Percentiles rank a stretch among this genome's conserved stretches.
Evolutionary conservation across 371 early-diverging fungal species (phyloP).

Genomic region (Rhizopus stolonifer): DNA sequence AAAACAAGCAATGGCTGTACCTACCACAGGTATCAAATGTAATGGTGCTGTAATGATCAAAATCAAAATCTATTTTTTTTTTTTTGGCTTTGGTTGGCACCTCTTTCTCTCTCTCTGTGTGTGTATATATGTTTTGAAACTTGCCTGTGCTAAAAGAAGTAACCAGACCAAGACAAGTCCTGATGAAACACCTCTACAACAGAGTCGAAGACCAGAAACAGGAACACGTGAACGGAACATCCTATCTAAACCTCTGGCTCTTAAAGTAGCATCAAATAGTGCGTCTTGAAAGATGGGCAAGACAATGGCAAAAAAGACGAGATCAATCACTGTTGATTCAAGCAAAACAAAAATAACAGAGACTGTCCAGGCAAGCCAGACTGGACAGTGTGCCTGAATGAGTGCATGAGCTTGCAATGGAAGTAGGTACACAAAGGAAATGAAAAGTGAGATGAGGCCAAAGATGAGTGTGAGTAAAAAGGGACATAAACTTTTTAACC

Average conservation of each 20-base stretch:
- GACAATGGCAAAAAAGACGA: slow-evolving; percentile 54
- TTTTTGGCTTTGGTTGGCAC: not conserved
- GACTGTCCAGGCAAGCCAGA: slow-evolving; percentile 57
- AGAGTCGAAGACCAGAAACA: slow-evolving; percentile 32
- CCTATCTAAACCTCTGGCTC: slow-evolving; percentile 45
- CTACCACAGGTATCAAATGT: slow-evolving; percentile 60
- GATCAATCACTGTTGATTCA: slow-evolving; percentile 50
- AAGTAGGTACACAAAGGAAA: slow-evolving; percentile 40
- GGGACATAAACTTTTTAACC: slow-evolving; percentile 44
- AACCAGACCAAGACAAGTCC: slow-evolving; percentile 32
- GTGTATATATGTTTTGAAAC: too few relatives aligned
- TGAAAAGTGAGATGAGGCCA: slow-evolving; percentile 36
- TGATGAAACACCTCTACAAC: slow-evolving; percentile 42
- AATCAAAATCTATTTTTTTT: slow-evolving; percentile 39
- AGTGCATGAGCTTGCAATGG: slow-evolving; percentile 58
- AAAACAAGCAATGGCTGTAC: slow-evolving; percentile 55
- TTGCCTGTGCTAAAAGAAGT: slow-evolving; percentile 24
- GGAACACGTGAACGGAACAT: slow-evolving; percentile 46
- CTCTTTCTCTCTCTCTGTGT: not conserved
- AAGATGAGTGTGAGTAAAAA: slow-evolving; percentile 41
- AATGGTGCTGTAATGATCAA: slow-evolving; percentile 60
- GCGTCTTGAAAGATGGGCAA: slow-evolving; percentile 56
- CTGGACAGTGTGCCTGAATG: slow-evolving; percentile 53
- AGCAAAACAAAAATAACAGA: slow-evolving; percentile 55
- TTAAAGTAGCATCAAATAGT: slow-evolving; percentile 56